Percentiles rank a stretch among this genome's conserved stretches.
Conservation (phyloP, 257 asterid genomes). For the Nicotiana undulata region DNA sequence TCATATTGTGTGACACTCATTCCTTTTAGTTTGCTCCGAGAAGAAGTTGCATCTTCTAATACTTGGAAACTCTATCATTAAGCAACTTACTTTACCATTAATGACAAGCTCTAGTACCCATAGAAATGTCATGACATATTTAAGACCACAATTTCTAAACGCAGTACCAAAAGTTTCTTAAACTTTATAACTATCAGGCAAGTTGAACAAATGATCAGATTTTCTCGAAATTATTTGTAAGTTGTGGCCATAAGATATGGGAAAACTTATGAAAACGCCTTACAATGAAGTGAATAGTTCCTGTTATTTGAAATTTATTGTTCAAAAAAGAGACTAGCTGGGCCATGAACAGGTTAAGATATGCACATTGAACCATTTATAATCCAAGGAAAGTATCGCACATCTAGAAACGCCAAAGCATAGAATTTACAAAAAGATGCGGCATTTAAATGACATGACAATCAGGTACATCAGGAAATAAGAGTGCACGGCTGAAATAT, state of each 20-base stretch:
- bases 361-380: neutral
- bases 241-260: neutral
- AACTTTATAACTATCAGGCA: neutral
- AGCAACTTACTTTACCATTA: too few relatives aligned
- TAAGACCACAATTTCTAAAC: too few relatives aligned
- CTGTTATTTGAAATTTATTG: too few relatives aligned
- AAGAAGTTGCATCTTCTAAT: neutral
- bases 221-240: neutral
- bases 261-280: neutral
- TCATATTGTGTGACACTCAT: neutral
- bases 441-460: neutral
- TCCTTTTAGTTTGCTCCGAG: neutral
- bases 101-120: too few relatives aligned
- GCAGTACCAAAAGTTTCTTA: too few relatives aligned
- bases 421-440: neutral
- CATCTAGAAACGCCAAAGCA: neutral
- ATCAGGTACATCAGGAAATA: neutral
- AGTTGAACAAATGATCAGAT: neutral
- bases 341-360: neutral
- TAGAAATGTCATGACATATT: too few relatives aligned
- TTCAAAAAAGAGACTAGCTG: neutral
- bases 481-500: neutral
- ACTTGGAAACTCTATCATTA: neutral
- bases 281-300: neutral
- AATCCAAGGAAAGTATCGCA: neutral